These are phyloP conservation scores for Sclerotinia sclerotiorum DNA, from an alignment of 2,329 filamentous ascomycete species.

Conservation along the genomic window DNA sequence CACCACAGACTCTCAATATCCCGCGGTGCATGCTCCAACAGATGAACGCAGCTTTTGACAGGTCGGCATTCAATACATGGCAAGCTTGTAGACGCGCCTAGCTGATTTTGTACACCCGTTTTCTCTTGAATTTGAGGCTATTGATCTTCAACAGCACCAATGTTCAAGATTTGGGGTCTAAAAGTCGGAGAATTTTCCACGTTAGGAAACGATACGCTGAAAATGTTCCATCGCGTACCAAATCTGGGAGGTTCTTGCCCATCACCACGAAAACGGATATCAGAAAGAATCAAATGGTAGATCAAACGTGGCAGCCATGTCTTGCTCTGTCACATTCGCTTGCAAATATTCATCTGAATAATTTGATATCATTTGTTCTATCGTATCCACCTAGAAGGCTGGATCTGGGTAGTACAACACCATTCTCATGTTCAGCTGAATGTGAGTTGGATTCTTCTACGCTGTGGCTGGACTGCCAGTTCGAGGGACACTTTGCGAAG, in stretches of 20 bases:
- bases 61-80: neutral
- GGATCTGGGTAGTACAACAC: neutral
- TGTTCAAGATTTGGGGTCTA: neutral
- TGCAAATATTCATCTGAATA: neutral
- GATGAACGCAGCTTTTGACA: neutral
- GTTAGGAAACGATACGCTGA: conserved; percentile 10
- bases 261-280: neutral
- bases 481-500: neutral
- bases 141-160: neutral
- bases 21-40: neutral
- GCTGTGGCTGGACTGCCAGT: neutral
- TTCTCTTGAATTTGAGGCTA: neutral
- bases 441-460: neutral
- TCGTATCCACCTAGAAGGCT: conserved; percentile 5
- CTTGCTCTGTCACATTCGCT: conserved; percentile 9
- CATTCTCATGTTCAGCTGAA: conserved; percentile 7
- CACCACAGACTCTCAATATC: neutral
- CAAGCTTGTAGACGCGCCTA: neutral
- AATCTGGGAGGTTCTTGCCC: neutral
- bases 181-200: neutral
- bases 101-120: neutral
- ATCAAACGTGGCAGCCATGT: conserved; percentile 13
- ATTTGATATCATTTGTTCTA: neutral
- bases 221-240: neutral
- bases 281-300: neutral